A percentile compares a stretch with the other conserved stretches of the same genome.
These are phyloP conservation scores for Dinochytrium kinnereticum DNA, from an alignment of 371 early-diverging fungal species.

Conservation along the genomic window DNA sequence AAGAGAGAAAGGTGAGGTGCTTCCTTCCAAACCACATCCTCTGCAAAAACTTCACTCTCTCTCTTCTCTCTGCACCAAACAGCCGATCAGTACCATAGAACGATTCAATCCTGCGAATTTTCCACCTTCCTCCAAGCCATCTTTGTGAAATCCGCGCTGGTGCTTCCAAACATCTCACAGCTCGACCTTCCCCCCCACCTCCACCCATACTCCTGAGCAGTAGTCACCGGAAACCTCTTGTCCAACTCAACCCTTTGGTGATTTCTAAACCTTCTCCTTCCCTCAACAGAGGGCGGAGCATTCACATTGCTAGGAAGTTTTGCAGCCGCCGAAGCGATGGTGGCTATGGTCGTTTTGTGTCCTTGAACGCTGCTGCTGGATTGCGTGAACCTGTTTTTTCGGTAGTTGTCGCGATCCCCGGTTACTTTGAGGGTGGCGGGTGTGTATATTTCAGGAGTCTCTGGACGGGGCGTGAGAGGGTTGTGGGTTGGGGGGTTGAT, in stretches of 20 bases:
- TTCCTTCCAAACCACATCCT: no score
- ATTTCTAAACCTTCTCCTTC: not conserved
- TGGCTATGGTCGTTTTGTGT: not conserved
- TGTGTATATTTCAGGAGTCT: not conserved
- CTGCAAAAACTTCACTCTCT: no score
- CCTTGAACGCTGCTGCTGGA: not conserved
- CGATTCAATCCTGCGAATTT: not conserved
- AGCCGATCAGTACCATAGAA: not conserved
- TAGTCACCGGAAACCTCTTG: slow-evolving; percentile 29
- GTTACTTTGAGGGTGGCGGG: slow-evolving; percentile 31
- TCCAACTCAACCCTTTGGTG: not conserved
- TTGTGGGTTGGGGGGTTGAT: slow-evolving; percentile 36
- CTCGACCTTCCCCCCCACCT: slow-evolving; percentile 20
- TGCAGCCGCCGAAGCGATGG: not conserved
- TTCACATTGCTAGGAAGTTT: not conserved
- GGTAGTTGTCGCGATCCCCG: slow-evolving; percentile 23
- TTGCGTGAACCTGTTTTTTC: slow-evolving; percentile 5
- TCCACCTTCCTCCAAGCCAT: slow-evolving; percentile 28
- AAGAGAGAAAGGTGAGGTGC: not conserved
- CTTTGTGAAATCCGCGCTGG: slow-evolving; percentile 39
- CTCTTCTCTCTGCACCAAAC: not conserved
- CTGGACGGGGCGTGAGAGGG: slow-evolving; percentile 22
- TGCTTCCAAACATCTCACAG: slow-evolving; percentile 37
- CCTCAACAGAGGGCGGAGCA: not conserved
- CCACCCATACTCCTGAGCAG: slow-evolving; percentile 42